Evolutionary conservation across 352 stramenopile genomes (phyloP), one percentile per base, ranked within the genome.

Genomic region (Thraustochytrium striatum): DNA sequence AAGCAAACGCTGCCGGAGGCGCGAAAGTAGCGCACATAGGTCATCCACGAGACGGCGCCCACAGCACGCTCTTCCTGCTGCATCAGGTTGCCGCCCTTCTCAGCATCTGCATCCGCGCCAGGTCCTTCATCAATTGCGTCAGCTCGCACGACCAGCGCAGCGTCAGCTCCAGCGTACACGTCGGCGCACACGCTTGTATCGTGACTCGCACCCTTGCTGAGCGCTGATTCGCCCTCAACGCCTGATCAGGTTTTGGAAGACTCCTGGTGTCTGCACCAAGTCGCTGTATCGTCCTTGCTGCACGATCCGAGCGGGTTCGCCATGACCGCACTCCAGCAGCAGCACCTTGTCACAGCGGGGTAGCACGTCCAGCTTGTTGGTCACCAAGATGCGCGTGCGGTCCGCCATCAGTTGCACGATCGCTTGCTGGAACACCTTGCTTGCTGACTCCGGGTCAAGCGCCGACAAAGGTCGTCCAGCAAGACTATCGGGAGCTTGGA

Each of bases 351-450:
- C 83, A 3, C 89, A 85, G 8, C 79, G 53, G 28, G 78, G 85
- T 2, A 91, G 72, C 65, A 91, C 87, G 65, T 92, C 86, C 13
- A 84, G 84, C 0, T 87, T 87, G 85, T 92, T 86, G 13, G 88
- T 92, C 0, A 91, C 88, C 16, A 93, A 68, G 0, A 92, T 70
- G 13, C 89, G 16, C 0, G 53, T 13, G 44, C 55, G 70, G 8
- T 84, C 62, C 47, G 85, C 84, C 2, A 91, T 59, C 7, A n/a
- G 8, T 21, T 52, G 59, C 7, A 11, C 59, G 30, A 79, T 8
- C 59, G 59, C 44, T 19, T 75, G 69, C 52, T 91, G 84, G 81
- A 93, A 92, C 9, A 91, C 81, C 0, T 57, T 59, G 47, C 50
- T 3, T 5, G 7, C 59, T 3, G 53, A 16, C 16, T 82, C 83